Evolutionary conservation across 148 eudicot genomes (phyloP).

Genomic region (Rhododendron mucronatum): DNA sequence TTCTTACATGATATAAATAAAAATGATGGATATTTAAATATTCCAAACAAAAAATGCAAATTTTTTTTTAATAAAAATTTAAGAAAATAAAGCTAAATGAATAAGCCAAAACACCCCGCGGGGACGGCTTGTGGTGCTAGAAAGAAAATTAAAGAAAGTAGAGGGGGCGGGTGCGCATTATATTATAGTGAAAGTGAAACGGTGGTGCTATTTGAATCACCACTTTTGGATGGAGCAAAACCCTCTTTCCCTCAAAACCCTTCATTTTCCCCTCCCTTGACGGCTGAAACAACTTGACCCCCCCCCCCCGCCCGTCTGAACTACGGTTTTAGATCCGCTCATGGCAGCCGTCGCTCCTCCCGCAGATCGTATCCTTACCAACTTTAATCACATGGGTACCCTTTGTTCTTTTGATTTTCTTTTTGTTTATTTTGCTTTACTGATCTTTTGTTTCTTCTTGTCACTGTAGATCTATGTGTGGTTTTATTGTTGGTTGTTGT

Average conservation of each 20-base stretch:
- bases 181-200: not conserved
- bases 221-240: conserved; percentile 10
- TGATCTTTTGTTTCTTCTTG: not conserved
- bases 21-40: no score
- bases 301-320: not conserved
- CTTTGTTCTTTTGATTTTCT: not conserved
- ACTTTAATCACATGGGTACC: not conserved
- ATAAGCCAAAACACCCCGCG: no score
- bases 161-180: not conserved
- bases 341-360: conserved; percentile 15
- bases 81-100: no score
- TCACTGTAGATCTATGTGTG: not conserved
- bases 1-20: no score
- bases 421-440: not conserved
- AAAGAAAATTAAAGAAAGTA: not conserved
- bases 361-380: conserved; percentile 54
- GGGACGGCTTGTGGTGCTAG: not conserved
- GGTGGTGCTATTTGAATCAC: conserved; percentile 45
- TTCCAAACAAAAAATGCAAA: no score
- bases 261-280: conserved; percentile 7
- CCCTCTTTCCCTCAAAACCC: conserved; percentile 12
- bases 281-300: conserved; percentile 24
- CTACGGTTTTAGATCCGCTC: not conserved
- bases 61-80: no score
- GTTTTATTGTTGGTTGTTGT: not conserved